phyloP scores from a whole-genome alignment of 345 rosid genomes.

The Bruguiera parviflora region DNA sequence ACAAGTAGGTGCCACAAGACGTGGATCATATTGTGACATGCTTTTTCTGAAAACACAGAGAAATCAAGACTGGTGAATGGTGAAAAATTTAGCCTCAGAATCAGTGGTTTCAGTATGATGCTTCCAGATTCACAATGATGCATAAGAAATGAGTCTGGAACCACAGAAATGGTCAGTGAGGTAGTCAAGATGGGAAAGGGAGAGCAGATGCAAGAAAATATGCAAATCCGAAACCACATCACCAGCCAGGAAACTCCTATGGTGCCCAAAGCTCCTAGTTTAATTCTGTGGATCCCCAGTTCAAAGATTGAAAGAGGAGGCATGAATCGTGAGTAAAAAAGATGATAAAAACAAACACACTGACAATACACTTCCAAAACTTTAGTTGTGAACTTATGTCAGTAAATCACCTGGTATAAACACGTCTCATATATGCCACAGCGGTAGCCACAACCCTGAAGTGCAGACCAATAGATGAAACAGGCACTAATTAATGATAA shows the following conservation, averaged over 20 bases:
- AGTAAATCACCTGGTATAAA: constrained; percentile 64
- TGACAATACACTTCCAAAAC: too few species aligned
- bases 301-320: background rate
- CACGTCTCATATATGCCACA: constrained; percentile 89
- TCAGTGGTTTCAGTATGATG: background rate
- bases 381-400: background rate
- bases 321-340: background rate
- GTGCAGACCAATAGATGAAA: constrained; percentile 13
- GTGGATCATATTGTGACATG: constrained; percentile 87
- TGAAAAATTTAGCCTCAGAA: background rate
- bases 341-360: background rate
- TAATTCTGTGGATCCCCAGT: background rate
- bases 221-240: too few species aligned
- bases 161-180: too few species aligned
- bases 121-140: background rate
- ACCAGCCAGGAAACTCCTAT: background rate
- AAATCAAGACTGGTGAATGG: constrained; percentile 16
- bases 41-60: constrained; percentile 57
- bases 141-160: background rate
- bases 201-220: too few species aligned
- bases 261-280: constrained; percentile 3
- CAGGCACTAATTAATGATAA: constrained; percentile 1
- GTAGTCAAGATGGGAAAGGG: too few species aligned
- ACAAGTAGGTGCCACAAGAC: constrained; percentile 92
- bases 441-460: constrained; percentile 97